Conservation (phyloP, 495 filamentous ascomycete genomes). For the Xylaria castorea region DNA sequence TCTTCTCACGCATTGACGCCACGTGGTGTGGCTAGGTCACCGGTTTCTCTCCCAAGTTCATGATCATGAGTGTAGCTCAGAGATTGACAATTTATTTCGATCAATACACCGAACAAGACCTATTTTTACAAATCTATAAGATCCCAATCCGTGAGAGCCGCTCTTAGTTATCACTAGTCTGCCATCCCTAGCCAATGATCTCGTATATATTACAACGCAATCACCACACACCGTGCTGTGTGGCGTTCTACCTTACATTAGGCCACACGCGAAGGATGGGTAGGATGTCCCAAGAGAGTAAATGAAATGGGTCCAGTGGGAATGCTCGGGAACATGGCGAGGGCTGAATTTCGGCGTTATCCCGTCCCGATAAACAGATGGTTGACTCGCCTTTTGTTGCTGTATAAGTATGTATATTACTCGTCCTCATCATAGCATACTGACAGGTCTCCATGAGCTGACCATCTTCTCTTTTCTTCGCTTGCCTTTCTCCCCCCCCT, state of each 20-base stretch:
- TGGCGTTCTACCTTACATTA: slow-evolving; percentile 1
- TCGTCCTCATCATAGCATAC: not conserved
- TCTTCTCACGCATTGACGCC: not conserved
- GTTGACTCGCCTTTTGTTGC: not conserved
- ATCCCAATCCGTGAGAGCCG: not conserved
- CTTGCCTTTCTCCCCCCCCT: not conserved
- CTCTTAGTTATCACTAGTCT: not conserved
- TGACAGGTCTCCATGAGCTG: not conserved
- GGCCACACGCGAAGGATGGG: not conserved
- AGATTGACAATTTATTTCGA: not conserved
- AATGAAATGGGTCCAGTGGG: not conserved
- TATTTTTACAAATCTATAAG: not conserved
- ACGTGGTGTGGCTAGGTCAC: not conserved
- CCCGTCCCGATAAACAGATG: not conserved
- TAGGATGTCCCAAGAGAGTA: not conserved
- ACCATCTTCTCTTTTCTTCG: not conserved
- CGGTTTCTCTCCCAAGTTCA: not conserved
- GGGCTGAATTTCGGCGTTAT: not conserved
- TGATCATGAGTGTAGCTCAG: not conserved
- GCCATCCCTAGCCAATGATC: not conserved
- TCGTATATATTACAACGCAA: not conserved
- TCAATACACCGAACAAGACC: not conserved
- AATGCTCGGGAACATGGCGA: not conserved
- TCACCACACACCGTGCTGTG: slow-evolving; percentile 9
- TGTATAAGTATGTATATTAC: not conserved